A percentile compares a stretch with the other conserved stretches of the same genome.
Evolutionary conservation across 331 rosid genomes (phyloP).

Genomic region (Stylosanthes scabra): DNA sequence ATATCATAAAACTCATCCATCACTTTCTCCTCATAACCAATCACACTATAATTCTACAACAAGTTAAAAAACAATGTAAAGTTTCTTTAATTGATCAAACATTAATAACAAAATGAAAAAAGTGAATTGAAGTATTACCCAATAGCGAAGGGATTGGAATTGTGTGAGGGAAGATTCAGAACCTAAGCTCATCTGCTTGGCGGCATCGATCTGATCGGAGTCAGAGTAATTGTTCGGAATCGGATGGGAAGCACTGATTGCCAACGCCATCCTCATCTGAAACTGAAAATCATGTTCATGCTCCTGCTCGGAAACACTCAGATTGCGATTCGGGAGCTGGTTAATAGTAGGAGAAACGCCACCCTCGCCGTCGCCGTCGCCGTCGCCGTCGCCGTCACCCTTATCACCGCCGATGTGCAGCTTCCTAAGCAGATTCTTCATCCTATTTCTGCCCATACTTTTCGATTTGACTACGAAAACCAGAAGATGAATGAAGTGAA

Average conservation of each 20-base stretch:
- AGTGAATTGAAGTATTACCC: constrained; percentile 50
- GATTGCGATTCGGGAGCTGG: background rate
- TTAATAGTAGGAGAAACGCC: background rate
- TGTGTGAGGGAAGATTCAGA: constrained; percentile 54
- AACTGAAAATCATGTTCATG: constrained; percentile 40
- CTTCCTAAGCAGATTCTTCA: background rate
- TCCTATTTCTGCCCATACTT: background rate
- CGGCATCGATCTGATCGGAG: constrained; percentile 88
- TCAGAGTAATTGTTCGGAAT: constrained; percentile 51
- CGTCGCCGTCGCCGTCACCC: background rate
- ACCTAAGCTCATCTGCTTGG: constrained; percentile 85
- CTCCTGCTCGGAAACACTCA: constrained; percentile 58
- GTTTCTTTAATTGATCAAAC: no score
- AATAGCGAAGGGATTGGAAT: constrained; percentile 72
- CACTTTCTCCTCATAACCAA: constrained; percentile 85
- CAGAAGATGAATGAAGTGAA: background rate
- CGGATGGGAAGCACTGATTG: constrained; percentile 75
- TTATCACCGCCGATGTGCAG: background rate
- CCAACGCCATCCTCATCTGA: constrained; percentile 83
- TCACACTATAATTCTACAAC: constrained; percentile 88
- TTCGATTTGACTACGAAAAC: no score
- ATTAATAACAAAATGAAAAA: no score
- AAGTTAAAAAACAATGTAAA: constrained; percentile 2
- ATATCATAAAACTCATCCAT: constrained; percentile 95
- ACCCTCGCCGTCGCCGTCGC: background rate